Percentiles rank a stretch among this genome's conserved stretches.
Evolutionary conservation across 1,139 yeast genomes (phyloP).

Genomic region (Zygosaccharomyces pseudobailii): DNA sequence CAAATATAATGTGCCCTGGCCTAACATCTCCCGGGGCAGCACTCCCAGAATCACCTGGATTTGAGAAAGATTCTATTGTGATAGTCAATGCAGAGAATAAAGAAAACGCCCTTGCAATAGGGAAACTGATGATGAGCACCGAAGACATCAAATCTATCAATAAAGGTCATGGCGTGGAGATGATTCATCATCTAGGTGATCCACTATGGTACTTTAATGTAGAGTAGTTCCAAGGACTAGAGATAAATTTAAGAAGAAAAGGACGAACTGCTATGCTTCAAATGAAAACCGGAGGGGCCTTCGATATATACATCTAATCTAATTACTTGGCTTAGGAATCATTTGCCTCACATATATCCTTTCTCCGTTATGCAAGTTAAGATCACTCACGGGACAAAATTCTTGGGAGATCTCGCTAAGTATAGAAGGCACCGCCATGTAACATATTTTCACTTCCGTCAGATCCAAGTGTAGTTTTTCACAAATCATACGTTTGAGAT

Average conservation of each 20-base stretch:
- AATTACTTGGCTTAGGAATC: not conserved
- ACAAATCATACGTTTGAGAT: conserved; percentile 22
- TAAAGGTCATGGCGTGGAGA: conserved; percentile 87
- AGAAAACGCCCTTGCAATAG: conserved; percentile 85
- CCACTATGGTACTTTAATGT: conserved; percentile 67
- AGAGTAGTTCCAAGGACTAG: conserved; percentile 21
- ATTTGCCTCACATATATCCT: conserved; percentile 10
- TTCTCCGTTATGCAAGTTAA: conserved; percentile 12
- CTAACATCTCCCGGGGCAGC: conserved; percentile 85
- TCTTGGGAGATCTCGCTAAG: conserved; percentile 18
- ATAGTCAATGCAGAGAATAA: conserved; percentile 90
- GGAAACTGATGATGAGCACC: conserved; percentile 80
- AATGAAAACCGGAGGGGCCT: no score
- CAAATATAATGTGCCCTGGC: conserved; percentile 97
- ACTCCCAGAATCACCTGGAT: conserved; percentile 64
- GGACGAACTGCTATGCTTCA: no score
- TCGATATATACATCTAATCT: no score
- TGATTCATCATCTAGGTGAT: conserved; percentile 83
- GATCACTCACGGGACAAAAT: conserved; percentile 19
- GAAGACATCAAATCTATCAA: conserved; percentile 80
- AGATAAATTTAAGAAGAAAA: not conserved
- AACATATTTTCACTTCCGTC: conserved; percentile 11
- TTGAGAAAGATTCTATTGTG: conserved; percentile 65
- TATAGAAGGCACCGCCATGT: conserved; percentile 8
- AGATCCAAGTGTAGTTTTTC: conserved; percentile 7